Conservation (phyloP, 257 asterid genomes). For the Sherardia arvensis region DNA sequence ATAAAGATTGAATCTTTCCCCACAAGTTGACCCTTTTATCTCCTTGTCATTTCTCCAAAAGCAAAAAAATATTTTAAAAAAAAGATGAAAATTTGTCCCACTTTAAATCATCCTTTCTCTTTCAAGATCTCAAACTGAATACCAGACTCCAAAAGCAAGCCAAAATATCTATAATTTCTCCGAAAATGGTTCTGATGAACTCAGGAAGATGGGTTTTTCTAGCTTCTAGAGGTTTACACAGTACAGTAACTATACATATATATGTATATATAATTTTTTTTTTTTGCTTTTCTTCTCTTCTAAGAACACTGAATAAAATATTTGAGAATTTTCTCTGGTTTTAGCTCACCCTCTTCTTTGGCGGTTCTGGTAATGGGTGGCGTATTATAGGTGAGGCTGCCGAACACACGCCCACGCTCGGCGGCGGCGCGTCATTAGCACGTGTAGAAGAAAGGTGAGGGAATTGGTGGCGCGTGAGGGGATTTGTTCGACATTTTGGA, state of each 20-base stretch:
- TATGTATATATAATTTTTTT: neutral
- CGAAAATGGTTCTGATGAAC: conserved; percentile 4
- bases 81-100: neutral
- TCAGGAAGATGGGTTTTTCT: conserved; percentile 13
- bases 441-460: neutral
- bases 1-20: conserved; percentile 1
- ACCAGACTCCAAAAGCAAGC: neutral
- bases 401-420: conserved; percentile 15
- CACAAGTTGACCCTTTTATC: conserved; percentile 2
- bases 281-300: conserved; percentile 11
- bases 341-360: conserved; percentile 13
- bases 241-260: neutral
- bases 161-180: conserved; percentile 1
- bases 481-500: neutral
- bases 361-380: conserved; percentile 24
- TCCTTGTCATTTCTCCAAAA: neutral
- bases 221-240: conserved; percentile 13
- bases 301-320: neutral
- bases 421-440: conserved; percentile 16
- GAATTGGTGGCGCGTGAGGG: conserved; percentile 5
- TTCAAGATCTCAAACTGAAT: conserved; percentile 8
- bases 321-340: conserved; percentile 3
- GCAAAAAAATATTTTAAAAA: no score
- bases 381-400: conserved; percentile 26
- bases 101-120: neutral